phyloP scores from a whole-genome alignment of 352 stramenopile species.

The Nothophytophthora sp. region DNA sequence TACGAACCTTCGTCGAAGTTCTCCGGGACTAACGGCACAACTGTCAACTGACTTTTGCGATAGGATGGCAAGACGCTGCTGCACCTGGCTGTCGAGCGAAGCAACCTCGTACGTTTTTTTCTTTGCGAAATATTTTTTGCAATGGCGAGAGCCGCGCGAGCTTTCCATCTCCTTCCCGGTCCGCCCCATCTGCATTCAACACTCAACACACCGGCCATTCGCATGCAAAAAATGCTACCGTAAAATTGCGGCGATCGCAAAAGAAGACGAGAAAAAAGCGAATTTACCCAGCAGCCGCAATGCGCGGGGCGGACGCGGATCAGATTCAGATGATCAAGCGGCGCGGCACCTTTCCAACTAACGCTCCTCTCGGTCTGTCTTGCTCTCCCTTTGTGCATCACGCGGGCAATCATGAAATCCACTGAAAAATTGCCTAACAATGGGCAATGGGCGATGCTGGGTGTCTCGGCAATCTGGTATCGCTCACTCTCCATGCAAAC shows the following conservation, averaged over 20 bases:
- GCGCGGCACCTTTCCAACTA: too few species aligned
- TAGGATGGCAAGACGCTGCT: constrained; percentile 41
- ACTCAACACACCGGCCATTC: not conserved
- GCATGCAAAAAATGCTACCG: not conserved
- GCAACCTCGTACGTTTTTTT: constrained; percentile 21
- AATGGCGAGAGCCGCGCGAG: too few species aligned
- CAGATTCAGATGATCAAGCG: too few species aligned
- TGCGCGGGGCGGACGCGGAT: too few species aligned
- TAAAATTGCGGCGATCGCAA: not conserved
- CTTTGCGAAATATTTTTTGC: constrained; percentile 7
- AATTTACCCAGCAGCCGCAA: not conserved
- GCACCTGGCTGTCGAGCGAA: constrained; percentile 25
- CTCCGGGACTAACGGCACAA: constrained; percentile 3
- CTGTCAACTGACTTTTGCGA: not conserved
- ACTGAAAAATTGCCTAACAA: not conserved
- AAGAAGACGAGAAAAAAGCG: constrained; percentile 6
- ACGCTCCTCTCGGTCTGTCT: too few species aligned
- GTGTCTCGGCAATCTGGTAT: too few species aligned
- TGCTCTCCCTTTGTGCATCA: too few species aligned
- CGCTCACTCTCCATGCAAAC: too few species aligned
- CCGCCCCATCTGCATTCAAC: too few species aligned
- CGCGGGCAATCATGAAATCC: not conserved
- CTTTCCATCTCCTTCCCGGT: too few species aligned
- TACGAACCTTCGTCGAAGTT: constrained; percentile 33
- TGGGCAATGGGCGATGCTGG: constrained; percentile 4